Conservation (phyloP, 345 rosid species). For the Pistacia atlantica region DNA sequence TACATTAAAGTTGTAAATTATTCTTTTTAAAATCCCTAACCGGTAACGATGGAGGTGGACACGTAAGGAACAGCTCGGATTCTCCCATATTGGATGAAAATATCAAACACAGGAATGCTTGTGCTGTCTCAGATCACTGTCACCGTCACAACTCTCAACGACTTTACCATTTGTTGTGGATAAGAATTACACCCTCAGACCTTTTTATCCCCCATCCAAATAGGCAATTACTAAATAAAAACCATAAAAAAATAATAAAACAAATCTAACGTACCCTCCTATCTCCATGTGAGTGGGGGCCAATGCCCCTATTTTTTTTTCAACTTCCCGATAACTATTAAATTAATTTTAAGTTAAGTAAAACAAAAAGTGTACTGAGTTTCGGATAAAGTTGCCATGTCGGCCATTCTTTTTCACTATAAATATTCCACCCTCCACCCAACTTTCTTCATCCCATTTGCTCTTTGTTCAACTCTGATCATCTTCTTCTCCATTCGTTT, state of each 20-base stretch:
- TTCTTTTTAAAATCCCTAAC: too few relatives aligned
- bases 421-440: background rate
- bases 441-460: background rate
- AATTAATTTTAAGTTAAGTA: background rate
- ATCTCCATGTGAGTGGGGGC: too few relatives aligned
- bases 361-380: slow-evolving; percentile 6
- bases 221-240: too few relatives aligned
- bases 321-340: background rate
- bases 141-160: background rate
- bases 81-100: too few relatives aligned
- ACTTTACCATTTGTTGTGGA: background rate
- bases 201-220: too few relatives aligned
- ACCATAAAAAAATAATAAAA: too few relatives aligned
- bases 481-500: background rate
- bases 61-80: background rate
- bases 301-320: background rate
- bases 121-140: too few relatives aligned
- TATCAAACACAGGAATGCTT: too few relatives aligned
- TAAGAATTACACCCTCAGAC: slow-evolving; percentile 17
- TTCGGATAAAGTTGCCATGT: slow-evolving; percentile 47
- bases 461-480: background rate
- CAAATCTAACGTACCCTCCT: too few relatives aligned
- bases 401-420: background rate
- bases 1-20: too few relatives aligned
- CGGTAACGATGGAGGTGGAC: background rate